phyloP scores from a whole-genome alignment of 1,284 basidiomycete genomes.

The Anthracocystis walkeri region DNA sequence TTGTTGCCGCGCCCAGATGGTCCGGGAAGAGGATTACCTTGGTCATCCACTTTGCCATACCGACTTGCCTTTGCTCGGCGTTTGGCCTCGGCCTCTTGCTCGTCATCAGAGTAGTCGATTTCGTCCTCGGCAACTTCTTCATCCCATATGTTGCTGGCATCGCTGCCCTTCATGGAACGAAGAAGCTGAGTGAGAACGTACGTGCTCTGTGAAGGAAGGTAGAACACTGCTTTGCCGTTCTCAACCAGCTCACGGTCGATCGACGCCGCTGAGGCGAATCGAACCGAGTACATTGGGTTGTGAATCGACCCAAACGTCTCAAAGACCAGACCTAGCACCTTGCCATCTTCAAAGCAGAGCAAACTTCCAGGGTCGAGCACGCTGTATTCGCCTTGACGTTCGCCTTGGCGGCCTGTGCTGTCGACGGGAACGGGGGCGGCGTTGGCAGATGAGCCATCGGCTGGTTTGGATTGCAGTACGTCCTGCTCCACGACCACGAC shows the following conservation, averaged over 20 bases:
- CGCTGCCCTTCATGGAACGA: conserved; percentile 78
- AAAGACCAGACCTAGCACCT: conserved; percentile 84
- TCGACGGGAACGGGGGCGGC: conserved; percentile 36
- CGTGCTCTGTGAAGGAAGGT: conserved; percentile 80
- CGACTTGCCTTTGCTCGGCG: conserved; percentile 67
- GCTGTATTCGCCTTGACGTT: conserved; percentile 61
- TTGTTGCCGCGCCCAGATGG: conserved; percentile 27
- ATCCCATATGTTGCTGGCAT: conserved; percentile 90
- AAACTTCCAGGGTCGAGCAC: conserved; percentile 92
- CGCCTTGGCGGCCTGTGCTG: conserved; percentile 48
- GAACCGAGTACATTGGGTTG: conserved; percentile 85
- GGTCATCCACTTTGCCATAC: conserved; percentile 23
- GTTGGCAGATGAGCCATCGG: conserved; percentile 2
- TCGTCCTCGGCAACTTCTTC: conserved; percentile 88
- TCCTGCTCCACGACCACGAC: conserved; percentile 66
- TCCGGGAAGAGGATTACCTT: conserved; percentile 33
- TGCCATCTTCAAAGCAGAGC: conserved; percentile 84
- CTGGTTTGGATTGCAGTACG: conserved; percentile 22
- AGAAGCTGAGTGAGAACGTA: conserved; percentile 82
- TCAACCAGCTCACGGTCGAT: conserved; percentile 43
- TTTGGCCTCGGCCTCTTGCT: conserved; percentile 80
- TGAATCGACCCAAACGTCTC: conserved; percentile 90
- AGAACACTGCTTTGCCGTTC: conserved; percentile 74
- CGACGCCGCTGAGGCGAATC: conserved; percentile 69
- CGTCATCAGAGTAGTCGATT: conserved; percentile 89